A percentile compares a stretch with the other conserved stretches of the same genome.
phyloP scores from a whole-genome alignment of 2,329 filamentous ascomycete species.

The Talaromyces rugulosus region DNA sequence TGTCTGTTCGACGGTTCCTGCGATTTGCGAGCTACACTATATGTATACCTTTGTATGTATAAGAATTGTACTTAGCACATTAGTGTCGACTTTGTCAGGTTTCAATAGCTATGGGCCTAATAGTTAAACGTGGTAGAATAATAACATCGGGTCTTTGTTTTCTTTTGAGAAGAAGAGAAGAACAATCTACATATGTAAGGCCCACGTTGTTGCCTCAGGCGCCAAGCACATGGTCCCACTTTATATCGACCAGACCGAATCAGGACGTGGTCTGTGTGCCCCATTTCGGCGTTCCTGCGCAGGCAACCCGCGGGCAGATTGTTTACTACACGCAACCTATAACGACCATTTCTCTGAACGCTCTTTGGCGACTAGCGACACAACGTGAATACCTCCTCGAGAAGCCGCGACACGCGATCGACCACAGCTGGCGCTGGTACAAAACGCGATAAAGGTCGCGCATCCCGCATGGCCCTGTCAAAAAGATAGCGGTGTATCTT shows the following conservation, averaged over 20 bases:
- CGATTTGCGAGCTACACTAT: too few relatives aligned
- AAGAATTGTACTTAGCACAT: too few relatives aligned
- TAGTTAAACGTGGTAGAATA: too few relatives aligned
- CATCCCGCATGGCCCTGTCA: constrained; percentile 6
- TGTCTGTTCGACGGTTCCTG: too few relatives aligned
- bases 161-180: not conserved
- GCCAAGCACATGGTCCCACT: not conserved
- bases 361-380: not conserved
- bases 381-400: not conserved
- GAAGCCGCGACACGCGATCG: not conserved
- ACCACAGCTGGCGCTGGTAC: not conserved
- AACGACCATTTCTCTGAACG: not conserved
- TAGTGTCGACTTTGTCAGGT: too few relatives aligned
- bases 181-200: not conserved
- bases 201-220: not conserved
- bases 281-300: constrained; percentile 9
- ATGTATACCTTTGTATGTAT: too few relatives aligned
- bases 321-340: not conserved
- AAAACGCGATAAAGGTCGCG: not conserved
- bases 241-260: constrained; percentile 1
- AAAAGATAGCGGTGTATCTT: not conserved
- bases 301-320: not conserved
- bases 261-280: constrained; percentile 1
- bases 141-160: not conserved
- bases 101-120: too few relatives aligned